A percentile compares a stretch with the other conserved stretches of the same genome.
These are phyloP conservation scores for Penicillium sp. DNA, from an alignment of 2,329 filamentous ascomycete species.

Conservation along the genomic window DNA sequence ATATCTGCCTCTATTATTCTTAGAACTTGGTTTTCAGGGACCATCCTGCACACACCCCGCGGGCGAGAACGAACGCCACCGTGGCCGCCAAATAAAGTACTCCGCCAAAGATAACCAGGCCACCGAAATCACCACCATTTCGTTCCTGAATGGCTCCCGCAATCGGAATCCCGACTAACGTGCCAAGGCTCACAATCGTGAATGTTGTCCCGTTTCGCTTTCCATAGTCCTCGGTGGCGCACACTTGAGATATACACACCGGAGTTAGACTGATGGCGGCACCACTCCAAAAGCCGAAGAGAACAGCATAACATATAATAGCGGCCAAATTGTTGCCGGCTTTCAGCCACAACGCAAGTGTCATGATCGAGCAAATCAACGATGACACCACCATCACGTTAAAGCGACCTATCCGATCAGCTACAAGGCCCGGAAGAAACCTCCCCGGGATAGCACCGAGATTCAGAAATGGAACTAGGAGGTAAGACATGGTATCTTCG, in stretches of 20 bases:
- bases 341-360: slow-evolving; percentile 25
- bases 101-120: too few relatives aligned
- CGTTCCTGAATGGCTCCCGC: slow-evolving; percentile 16
- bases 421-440: slow-evolving; percentile 23
- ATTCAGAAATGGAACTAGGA: slow-evolving; percentile 29
- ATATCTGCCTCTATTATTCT: too few relatives aligned
- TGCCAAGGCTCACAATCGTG: slow-evolving; percentile 28
- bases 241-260: slow-evolving; percentile 50
- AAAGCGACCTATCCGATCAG: slow-evolving; percentile 29
- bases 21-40: too few relatives aligned
- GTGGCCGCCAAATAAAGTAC: too few relatives aligned
- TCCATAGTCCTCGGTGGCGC: slow-evolving; percentile 43
- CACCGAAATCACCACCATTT: background rate
- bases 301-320: slow-evolving; percentile 17
- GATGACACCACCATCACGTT: slow-evolving; percentile 29
- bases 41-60: too few relatives aligned
- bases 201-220: slow-evolving; percentile 38
- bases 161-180: slow-evolving; percentile 23
- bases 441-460: slow-evolving; percentile 26
- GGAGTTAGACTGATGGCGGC: slow-evolving; percentile 40
- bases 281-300: slow-evolving; percentile 40
- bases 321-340: slow-evolving; percentile 2
- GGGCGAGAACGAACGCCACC: too few relatives aligned
- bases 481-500: background rate
- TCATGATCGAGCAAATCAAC: slow-evolving; percentile 13